A percentile compares a stretch with the other conserved stretches of the same genome.
phyloP scores from a whole-genome alignment of 805 yeast species.

The Starmerella kuoi region DNA sequence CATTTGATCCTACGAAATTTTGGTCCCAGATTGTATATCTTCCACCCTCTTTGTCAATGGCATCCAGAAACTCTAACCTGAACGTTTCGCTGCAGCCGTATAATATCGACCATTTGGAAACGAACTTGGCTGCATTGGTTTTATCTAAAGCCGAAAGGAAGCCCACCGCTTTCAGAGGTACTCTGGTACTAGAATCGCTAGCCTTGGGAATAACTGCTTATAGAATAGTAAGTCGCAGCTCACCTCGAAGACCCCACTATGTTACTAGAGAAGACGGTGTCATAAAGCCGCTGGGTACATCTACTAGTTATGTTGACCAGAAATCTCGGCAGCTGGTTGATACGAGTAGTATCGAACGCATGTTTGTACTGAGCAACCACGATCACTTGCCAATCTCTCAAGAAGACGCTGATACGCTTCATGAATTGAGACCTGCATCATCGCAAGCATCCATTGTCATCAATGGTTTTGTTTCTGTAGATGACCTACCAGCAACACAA shows the following conservation, averaged over 20 bases:
- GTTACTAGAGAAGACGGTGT: neutral
- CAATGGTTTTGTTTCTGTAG: neutral
- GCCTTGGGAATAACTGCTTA: constrained; percentile 5
- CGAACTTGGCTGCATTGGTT: neutral
- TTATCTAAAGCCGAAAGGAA: constrained; percentile 8
- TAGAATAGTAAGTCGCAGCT: neutral
- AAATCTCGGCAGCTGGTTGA: neutral
- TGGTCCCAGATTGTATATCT: constrained; percentile 3
- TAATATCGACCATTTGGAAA: neutral
- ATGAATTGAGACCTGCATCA: neutral
- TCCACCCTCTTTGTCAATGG: constrained; percentile 2
- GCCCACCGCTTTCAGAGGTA: constrained; percentile 4
- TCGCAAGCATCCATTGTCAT: neutral
- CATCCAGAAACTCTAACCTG: neutral
- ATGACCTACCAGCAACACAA: neutral
- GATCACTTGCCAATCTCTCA: neutral
- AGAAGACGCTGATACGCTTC: neutral
- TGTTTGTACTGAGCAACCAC: neutral
- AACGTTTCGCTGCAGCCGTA: constrained; percentile 1
- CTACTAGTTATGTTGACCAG: neutral
- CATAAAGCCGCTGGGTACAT: neutral
- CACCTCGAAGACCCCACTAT: neutral
- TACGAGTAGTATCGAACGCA: neutral
- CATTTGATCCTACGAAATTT: neutral
- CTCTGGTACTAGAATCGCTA: neutral